Evolutionary conservation across 2,329 filamentous ascomycete species (phyloP).

Genomic region (Ambrosiella xylebori): DNA sequence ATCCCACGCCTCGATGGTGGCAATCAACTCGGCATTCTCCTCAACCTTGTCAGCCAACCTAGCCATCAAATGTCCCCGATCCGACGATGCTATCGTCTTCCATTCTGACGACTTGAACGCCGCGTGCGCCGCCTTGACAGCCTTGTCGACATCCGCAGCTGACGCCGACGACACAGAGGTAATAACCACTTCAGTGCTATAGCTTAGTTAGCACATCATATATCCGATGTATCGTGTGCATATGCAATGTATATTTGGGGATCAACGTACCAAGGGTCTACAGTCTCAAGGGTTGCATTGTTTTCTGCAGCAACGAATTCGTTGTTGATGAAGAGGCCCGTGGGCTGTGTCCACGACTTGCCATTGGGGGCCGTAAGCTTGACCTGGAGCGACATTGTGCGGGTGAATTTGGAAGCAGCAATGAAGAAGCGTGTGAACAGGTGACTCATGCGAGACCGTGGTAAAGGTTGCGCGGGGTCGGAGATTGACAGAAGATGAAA

Average conservation of each 20-base stretch:
- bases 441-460: not conserved
- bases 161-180: constrained; percentile 53
- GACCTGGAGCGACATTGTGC: constrained; percentile 19
- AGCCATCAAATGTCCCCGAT: constrained; percentile 50
- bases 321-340: constrained; percentile 72
- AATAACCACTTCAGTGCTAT: constrained; percentile 47
- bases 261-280: constrained; percentile 48
- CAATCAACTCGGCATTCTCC: constrained; percentile 35
- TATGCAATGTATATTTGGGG: no score
- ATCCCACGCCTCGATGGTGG: constrained; percentile 53
- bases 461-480: not conserved
- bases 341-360: constrained; percentile 50
- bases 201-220: not conserved
- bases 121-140: constrained; percentile 50
- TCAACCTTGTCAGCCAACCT: constrained; percentile 55
- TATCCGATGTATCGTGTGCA: not conserved
- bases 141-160: constrained; percentile 48
- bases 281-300: constrained; percentile 44
- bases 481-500: not conserved
- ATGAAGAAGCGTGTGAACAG: not conserved
- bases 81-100: constrained; percentile 48
- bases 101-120: constrained; percentile 52
- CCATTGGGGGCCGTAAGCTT: constrained; percentile 64
- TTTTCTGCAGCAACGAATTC: constrained; percentile 54
- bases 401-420: not conserved